Conservation (phyloP, 129 eudicot species). For the Flaveria bidentis region DNA sequence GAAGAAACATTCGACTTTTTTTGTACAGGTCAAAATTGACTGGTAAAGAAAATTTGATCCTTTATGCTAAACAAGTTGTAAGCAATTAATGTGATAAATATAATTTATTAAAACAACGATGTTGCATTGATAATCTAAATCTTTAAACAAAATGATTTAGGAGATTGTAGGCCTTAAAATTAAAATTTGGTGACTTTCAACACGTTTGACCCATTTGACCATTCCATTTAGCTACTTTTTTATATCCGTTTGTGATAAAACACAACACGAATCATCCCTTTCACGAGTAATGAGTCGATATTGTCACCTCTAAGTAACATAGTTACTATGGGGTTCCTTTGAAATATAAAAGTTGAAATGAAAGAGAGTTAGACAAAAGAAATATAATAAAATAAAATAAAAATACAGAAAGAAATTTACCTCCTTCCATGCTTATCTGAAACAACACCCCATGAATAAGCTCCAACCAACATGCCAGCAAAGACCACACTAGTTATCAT, state of each 20-base stretch:
- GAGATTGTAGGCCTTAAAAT: background rate
- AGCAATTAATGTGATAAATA: background rate
- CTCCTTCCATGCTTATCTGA: constrained; percentile 60
- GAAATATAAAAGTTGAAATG: background rate
- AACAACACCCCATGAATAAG: constrained; percentile 63
- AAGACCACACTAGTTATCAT: constrained; percentile 58
- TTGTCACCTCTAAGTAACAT: background rate
- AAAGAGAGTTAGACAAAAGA: constrained; percentile 1
- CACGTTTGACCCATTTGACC: background rate
- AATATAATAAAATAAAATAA: background rate
- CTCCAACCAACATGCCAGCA: constrained; percentile 64
- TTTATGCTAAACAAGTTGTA: background rate
- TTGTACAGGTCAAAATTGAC: background rate
- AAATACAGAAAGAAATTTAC: constrained; percentile 11
- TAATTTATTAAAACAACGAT: background rate
- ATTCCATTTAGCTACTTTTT: background rate
- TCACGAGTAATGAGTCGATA: background rate
- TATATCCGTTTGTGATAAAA: background rate
- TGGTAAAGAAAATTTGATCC: background rate
- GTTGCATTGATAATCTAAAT: background rate
- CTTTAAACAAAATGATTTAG: background rate
- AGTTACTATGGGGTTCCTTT: background rate
- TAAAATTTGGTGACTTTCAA: background rate
- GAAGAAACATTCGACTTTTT: background rate
- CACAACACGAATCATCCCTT: background rate